Conservation (phyloP, 2,329 filamentous ascomycete species). For the Alternaria triticimaculans region DNA sequence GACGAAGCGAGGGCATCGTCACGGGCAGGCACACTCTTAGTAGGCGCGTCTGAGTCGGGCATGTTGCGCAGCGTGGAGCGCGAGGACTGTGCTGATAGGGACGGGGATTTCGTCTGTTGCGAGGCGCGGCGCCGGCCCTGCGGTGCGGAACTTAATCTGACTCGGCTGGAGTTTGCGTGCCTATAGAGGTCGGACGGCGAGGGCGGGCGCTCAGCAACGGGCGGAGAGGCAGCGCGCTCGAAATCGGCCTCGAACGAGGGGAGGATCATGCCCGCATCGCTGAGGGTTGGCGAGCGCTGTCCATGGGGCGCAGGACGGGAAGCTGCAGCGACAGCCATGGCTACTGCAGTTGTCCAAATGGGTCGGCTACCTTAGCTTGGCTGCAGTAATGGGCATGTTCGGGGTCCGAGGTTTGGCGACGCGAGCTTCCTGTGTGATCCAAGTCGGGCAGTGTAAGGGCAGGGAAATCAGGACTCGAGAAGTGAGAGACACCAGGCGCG, state of each 20-base stretch:
- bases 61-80: constrained; percentile 46
- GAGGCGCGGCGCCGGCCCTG: constrained; percentile 38
- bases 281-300: constrained; percentile 76
- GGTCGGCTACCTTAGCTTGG: constrained; percentile 30
- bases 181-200: constrained; percentile 46
- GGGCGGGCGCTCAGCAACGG: constrained; percentile 57
- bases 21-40: constrained; percentile 18
- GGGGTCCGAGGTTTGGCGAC: constrained; percentile 1
- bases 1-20: constrained; percentile 43
- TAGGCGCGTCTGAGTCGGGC: constrained; percentile 26
- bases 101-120: constrained; percentile 38
- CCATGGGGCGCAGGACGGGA: constrained; percentile 21
- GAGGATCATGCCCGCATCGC: constrained; percentile 93
- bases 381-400: constrained; percentile 29
- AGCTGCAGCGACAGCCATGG: constrained; percentile 32
- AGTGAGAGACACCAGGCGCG: constrained; percentile 26
- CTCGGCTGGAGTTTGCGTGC: constrained; percentile 28
- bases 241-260: constrained; percentile 60
- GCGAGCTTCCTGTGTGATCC: background rate
- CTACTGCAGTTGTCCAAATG: constrained; percentile 16
- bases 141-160: constrained; percentile 39
- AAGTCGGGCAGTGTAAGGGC: constrained; percentile 5
- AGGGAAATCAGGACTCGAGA: constrained; percentile 22
- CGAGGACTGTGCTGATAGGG: constrained; percentile 44
- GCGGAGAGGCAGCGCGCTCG: constrained; percentile 56